Conservation (phyloP, 495 filamentous ascomycete species). For the Penicillium canariense region DNA sequence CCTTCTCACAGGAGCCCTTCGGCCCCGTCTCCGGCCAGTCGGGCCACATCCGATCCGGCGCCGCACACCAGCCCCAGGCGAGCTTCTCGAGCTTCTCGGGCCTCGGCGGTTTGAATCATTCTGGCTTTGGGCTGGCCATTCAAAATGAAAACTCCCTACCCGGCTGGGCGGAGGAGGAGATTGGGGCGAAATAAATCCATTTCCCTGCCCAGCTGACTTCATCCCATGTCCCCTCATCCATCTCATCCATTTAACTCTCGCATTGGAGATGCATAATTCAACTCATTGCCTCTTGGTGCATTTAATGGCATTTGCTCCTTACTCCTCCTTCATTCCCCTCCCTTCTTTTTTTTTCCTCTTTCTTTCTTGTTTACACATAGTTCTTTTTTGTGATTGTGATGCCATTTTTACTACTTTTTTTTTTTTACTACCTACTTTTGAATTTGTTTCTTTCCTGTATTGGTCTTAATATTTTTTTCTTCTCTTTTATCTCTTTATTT, state of each 20-base stretch:
- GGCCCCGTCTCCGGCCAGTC: conserved; percentile 44
- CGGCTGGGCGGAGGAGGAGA: conserved; percentile 66
- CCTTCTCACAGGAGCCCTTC: conserved; percentile 61
- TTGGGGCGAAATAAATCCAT: conserved; percentile 55
- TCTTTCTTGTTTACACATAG: conserved; percentile 15
- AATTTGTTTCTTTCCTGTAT: conserved; percentile 32
- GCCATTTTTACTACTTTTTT: conserved; percentile 16
- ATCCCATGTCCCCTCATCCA: background rate
- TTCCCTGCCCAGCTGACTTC: background rate
- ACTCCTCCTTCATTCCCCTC: conserved; percentile 22
- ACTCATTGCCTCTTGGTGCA: conserved; percentile 27
- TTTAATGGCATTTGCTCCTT: conserved; percentile 25
- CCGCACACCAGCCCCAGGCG: conserved; percentile 51
- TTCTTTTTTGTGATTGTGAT: conserved; percentile 19
- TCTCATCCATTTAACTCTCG: background rate
- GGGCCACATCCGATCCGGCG: conserved; percentile 41
- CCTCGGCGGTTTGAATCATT: conserved; percentile 55
- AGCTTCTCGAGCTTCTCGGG: conserved; percentile 59
- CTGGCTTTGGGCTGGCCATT: conserved; percentile 61
- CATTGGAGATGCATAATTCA: conserved; percentile 25
- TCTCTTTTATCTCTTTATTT: conserved; percentile 3
- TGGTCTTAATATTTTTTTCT: conserved; percentile 32
- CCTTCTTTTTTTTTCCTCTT: conserved; percentile 13
- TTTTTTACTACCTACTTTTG: conserved; percentile 5
- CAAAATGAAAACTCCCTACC: conserved; percentile 61